Conservation (phyloP, 345 rosid genomes). For the Limnanthes douglasii region DNA sequence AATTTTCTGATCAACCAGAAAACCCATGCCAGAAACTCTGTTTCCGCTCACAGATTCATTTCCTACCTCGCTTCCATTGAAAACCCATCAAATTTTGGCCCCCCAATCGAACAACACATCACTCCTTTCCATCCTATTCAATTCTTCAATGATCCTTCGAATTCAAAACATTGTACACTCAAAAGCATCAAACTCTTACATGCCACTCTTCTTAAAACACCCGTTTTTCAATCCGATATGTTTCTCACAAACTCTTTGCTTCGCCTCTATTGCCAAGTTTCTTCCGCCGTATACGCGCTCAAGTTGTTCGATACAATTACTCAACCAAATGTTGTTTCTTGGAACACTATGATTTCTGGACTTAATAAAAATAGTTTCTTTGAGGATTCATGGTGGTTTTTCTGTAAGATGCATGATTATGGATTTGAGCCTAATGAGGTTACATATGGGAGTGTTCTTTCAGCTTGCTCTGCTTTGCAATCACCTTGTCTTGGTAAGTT, state of each 20-base stretch:
- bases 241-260: conserved; percentile 33
- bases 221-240: conserved; percentile 14
- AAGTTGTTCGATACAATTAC: conserved; percentile 55
- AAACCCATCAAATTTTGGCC: conserved; percentile 6
- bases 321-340: conserved; percentile 34
- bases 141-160: conserved; percentile 22
- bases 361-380: conserved; percentile 19
- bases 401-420: conserved; percentile 29
- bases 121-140: conserved; percentile 19
- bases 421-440: conserved; percentile 39
- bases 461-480: conserved; percentile 34
- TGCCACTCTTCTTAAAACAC: conserved; percentile 24
- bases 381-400: conserved; percentile 25
- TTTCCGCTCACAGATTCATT: conserved; percentile 8
- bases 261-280: conserved; percentile 27
- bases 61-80: conserved; percentile 17
- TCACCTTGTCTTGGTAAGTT: conserved; percentile 25
- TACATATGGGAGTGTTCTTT: conserved; percentile 49
- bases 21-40: conserved; percentile 11
- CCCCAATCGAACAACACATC: conserved; percentile 4
- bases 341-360: conserved; percentile 53
- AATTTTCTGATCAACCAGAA: conserved; percentile 14
- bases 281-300: conserved; percentile 27
- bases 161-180: conserved; percentile 15
- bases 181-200: conserved; percentile 26